Evolutionary conservation across 2,329 filamentous ascomycete genomes (phyloP), one percentile per base, ranked within the genome.

Genomic region (Dichotomopilus funicola): DNA sequence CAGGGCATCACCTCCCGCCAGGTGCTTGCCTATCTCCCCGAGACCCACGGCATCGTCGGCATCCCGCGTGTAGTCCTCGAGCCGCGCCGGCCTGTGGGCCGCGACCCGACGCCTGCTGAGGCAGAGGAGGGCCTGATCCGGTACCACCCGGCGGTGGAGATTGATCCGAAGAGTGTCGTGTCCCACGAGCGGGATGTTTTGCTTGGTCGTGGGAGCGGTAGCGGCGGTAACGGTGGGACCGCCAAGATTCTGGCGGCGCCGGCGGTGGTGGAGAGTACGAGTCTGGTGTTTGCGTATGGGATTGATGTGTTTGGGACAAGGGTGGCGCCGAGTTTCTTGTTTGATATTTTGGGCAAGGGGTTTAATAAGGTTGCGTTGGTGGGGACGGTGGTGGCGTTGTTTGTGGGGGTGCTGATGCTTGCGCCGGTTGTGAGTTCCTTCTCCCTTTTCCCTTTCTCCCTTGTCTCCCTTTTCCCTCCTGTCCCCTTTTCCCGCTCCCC

Each of bases 351-450:
- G 12, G 94, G 91, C 59, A 94, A 91, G 72, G 89, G 89, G 2
- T 99, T 99, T 71, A 94, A 92, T 69, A 96, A 95, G 76, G 68
- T 91, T 54, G 88, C 91, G 63, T 81, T 99, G 67, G 71, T 96
- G 40, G 78, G 81, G 12, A 99, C 94, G 0, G 91, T 99, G 40
- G 76, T 87, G 42, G 92, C 89, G 13, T 77, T 97, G 63, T 82
- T 81, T 46, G 78, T 82, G 41, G 91, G 90, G 46, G 92, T 96
- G 12, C 70, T 85, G 61, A 81, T 89, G 54, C 75, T 97, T 66
- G 86, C 86, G 52, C 94, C 94, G 34, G 83, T 97, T 82, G 94
- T 96, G 78, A 77, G 87, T 78, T 7, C 11, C 10, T 13, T 10
- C 27, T 36, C 2, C 5, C 27, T 46, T 4, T 36, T 56, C 48